phyloP scores from a whole-genome alignment of 139 green algal species.

The Chlorella sp. region DNA sequence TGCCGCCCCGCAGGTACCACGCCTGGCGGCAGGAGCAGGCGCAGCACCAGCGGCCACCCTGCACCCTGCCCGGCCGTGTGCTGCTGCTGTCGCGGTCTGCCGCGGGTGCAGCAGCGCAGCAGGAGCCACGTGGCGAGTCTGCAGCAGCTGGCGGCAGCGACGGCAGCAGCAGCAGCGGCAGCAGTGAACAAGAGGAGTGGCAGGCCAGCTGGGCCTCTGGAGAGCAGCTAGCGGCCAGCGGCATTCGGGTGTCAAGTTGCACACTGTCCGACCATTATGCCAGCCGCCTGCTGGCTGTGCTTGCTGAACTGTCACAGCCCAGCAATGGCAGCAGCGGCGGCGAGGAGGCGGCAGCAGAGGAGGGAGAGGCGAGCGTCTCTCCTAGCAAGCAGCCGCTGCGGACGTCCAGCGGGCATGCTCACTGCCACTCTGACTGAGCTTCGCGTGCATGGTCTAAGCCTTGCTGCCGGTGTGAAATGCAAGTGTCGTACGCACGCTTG shows the following conservation, averaged over 20 bases:
- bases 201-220: neutral
- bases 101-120: neutral
- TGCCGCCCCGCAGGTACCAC: neutral
- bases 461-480: no score
- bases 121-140: neutral
- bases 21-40: slow-evolving; percentile 8
- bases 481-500: no score
- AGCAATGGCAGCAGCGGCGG: no score
- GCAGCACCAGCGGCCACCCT: neutral
- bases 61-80: slow-evolving; percentile 7
- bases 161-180: neutral
- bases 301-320: neutral
- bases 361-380: no score
- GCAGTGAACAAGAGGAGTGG: neutral
- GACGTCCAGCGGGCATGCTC: no score
- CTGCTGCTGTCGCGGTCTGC: neutral
- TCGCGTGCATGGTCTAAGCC: no score
- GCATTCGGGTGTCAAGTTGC: neutral
- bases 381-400: no score
- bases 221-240: neutral
- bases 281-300: slow-evolving; percentile 32
- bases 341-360: no score
- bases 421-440: no score
- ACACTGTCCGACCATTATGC: slow-evolving; percentile 8
- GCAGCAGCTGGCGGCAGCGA: neutral